Evolutionary conservation across 2,329 filamentous ascomycete genomes (phyloP).

Genomic region (Colletotrichum sp.): DNA sequence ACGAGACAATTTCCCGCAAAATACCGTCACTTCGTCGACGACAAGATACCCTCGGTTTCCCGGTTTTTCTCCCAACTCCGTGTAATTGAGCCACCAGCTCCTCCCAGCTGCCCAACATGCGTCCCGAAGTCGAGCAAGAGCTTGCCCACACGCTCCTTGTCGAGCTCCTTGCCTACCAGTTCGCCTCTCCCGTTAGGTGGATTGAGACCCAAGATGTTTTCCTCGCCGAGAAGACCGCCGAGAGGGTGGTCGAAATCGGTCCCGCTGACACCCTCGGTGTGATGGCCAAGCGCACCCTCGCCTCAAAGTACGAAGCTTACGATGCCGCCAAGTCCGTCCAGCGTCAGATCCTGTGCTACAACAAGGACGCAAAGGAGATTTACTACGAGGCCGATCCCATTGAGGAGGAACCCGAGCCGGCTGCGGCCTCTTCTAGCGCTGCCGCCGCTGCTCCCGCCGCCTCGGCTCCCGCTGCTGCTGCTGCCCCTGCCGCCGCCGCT

Average conservation of each 20-base stretch:
- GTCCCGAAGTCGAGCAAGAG: slow-evolving; percentile 99
- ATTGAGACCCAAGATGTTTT: slow-evolving; percentile 99
- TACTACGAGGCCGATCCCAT: slow-evolving; percentile 98
- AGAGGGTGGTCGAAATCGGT: slow-evolving; percentile 97
- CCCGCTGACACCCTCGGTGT: slow-evolving; percentile 95
- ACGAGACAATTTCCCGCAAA: background rate
- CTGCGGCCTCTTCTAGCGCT: slow-evolving; percentile 52
- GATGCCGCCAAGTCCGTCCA: slow-evolving; percentile 96
- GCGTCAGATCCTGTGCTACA: slow-evolving; percentile 98
- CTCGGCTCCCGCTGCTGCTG: slow-evolving; percentile 54
- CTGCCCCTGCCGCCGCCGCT: slow-evolving; percentile 61
- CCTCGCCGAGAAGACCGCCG: slow-evolving; percentile 91
- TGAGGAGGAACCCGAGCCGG: slow-evolving; percentile 82
- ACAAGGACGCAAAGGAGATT: slow-evolving; percentile 98
- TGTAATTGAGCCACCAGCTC: slow-evolving; percentile 18
- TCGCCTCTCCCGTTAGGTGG: slow-evolving; percentile 98
- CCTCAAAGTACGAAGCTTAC: slow-evolving; percentile 98
- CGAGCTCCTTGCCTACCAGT: slow-evolving; percentile 98
- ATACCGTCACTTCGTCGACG: slow-evolving; percentile 7
- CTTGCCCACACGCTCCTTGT: slow-evolving; percentile 97
- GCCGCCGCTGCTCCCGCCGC: slow-evolving; percentile 58
- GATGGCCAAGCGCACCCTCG: slow-evolving; percentile 95
- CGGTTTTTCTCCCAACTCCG: slow-evolving; percentile 23
- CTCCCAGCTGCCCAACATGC: slow-evolving; percentile 66
- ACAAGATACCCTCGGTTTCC: slow-evolving; percentile 17